These are phyloP conservation scores for Triticum turgidum DNA, from an alignment of 176 grass and related monocot species.

Conservation along the genomic window DNA sequence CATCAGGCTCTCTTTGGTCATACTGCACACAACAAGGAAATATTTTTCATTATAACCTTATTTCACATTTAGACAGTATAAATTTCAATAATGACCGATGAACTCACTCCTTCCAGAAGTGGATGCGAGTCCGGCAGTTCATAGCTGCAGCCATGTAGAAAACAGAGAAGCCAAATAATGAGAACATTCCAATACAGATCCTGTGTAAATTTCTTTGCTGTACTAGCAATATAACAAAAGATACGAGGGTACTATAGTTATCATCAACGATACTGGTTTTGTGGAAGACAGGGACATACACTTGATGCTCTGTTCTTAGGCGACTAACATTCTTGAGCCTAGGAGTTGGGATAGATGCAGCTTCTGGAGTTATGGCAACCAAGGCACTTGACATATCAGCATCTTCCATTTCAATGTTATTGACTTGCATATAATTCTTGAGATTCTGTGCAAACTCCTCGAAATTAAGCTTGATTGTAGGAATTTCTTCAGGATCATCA, in stretches of 20 bases:
- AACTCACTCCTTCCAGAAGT: constrained; percentile 70
- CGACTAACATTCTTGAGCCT: constrained; percentile 83
- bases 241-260: not conserved
- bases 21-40: constrained; percentile 47
- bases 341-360: constrained; percentile 70
- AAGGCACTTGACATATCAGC: constrained; percentile 79
- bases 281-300: constrained; percentile 51
- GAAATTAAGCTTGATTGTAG: constrained; percentile 75
- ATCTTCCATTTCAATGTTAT: constrained; percentile 77
- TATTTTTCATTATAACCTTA: constrained; percentile 13
- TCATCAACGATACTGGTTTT: not conserved
- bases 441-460: constrained; percentile 72
- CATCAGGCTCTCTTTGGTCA: constrained; percentile 69
- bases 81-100: not conserved
- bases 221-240: not conserved
- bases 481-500: constrained; percentile 84
- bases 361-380: constrained; percentile 60
- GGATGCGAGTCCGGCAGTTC: constrained; percentile 76
- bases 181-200: not conserved
- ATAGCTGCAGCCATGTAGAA: constrained; percentile 53
- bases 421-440: constrained; percentile 70
- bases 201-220: not conserved
- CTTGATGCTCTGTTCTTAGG: constrained; percentile 86
- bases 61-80: not conserved
- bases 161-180: constrained; percentile 19